Evolutionary conservation across 768 basidiomycete species (phyloP), one percentile per base, ranked within the genome.

Genomic region (Mycena galericulata): DNA sequence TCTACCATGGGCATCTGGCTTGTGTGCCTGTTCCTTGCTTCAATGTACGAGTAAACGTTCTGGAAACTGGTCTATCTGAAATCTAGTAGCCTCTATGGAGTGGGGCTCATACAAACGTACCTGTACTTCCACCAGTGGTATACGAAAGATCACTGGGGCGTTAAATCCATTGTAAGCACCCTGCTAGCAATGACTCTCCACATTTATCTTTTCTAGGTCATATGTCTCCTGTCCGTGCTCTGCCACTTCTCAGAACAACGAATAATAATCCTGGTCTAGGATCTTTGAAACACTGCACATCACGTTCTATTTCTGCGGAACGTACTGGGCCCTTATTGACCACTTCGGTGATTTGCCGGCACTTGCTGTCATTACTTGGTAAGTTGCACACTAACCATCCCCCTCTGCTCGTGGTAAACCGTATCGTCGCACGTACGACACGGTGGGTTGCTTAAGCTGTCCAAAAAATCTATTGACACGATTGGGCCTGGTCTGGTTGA

Each of bases 231-330:
- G n/a, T n/a, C n/a, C n/a, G n/a, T n/a, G n/a, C n/a, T n/a, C n/a
- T n/a, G n/a, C n/a, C n/a, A n/a, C n/a, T n/a, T n/a, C n/a, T n/a
- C n/a, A n/a, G n/a, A n/a, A n/a, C n/a, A n/a, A n/a, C n/a, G n/a
- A 24, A 15, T 47, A 20, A 46, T 66, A 61, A 46, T 69, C 7
- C 46, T 60, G 6, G 36, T 55, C 8, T 62, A 74, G 74, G 8
- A 11, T 65, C 11, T 61, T 70, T 14, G 73, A 75, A 69, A 72
- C 71, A 26, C 41, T 75, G 17, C 74, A 75, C 47, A 70, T 74
- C 17, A 41, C 67, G 1, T 43, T 69, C 4, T 72, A 67, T 57
- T 72, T 74, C 41, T 64, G 65, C 38, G 58, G 64, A 18, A 72
- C 73, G 1, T 75, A 75, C 51, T 41, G 50, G 22, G 63, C 62